phyloP scores from a whole-genome alignment of 306 rosid genomes.

The Glycine soja region DNA sequence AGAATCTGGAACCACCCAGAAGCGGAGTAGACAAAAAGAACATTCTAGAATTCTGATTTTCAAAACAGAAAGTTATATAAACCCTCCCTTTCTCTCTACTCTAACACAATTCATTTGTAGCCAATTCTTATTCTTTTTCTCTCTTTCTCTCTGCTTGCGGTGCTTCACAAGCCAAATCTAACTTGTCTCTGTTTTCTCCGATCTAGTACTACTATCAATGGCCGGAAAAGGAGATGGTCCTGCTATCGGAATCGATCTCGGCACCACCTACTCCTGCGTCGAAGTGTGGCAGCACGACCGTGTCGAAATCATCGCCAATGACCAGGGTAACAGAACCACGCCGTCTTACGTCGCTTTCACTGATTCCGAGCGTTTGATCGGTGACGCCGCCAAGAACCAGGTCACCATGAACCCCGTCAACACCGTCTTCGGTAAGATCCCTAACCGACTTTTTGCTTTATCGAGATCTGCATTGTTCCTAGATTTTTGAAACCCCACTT shows the following conservation, averaged over 20 bases:
- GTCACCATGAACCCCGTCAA: slow-evolving; percentile 77
- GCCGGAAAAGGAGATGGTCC: slow-evolving; percentile 70
- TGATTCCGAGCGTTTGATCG: slow-evolving; percentile 65
- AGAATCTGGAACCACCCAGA: slow-evolving; percentile 44
- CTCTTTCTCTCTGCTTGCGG: not conserved
- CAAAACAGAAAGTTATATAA: not conserved
- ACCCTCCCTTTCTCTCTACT: not conserved
- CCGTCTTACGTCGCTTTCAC: slow-evolving; percentile 73
- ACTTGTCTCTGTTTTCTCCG: not conserved
- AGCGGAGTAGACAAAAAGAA: slow-evolving; percentile 1
- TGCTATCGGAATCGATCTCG: slow-evolving; percentile 75
- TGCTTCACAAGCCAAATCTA: not conserved
- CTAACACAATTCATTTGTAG: not conserved
- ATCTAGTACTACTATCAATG: slow-evolving; percentile 43
- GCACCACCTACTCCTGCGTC: slow-evolving; percentile 74
- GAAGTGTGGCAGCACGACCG: slow-evolving; percentile 79
- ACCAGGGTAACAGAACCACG: slow-evolving; percentile 73
- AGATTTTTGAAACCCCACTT: not conserved
- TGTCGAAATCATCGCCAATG: slow-evolving; percentile 74
- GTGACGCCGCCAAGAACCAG: slow-evolving; percentile 80
- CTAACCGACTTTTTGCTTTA: fast-evolving
- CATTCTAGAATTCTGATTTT: slow-evolving; percentile 38
- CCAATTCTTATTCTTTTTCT: not conserved
- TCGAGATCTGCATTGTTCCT: not conserved
- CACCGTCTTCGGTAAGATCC: slow-evolving; percentile 67